These are phyloP conservation scores for Termitomyces sp. DNA, from an alignment of 768 basidiomycete genomes.

Conservation along the genomic window DNA sequence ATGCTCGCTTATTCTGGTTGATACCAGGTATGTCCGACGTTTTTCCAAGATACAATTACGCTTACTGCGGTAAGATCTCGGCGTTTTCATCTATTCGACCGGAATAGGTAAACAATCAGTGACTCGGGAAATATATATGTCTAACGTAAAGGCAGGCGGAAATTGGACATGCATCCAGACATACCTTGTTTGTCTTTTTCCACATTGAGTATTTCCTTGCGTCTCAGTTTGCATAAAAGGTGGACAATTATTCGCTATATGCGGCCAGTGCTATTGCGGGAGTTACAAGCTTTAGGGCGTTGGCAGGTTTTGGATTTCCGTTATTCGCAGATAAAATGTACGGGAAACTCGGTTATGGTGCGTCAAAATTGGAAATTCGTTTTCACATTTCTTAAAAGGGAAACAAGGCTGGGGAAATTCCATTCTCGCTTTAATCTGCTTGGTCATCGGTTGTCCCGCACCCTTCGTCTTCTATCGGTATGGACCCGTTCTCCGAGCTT, in stretches of 20 bases:
- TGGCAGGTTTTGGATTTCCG: slow-evolving; percentile 62
- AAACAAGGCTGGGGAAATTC: slow-evolving; percentile 49
- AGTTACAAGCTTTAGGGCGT: slow-evolving; percentile 46
- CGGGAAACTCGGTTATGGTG: slow-evolving; percentile 39
- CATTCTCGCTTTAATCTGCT: slow-evolving; percentile 45
- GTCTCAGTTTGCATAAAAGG: slow-evolving; percentile 37
- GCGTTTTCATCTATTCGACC: slow-evolving; percentile 42
- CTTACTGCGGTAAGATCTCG: slow-evolving; percentile 19
- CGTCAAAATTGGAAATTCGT: neutral
- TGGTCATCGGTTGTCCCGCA: slow-evolving; percentile 49
- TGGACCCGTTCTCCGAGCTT: slow-evolving; percentile 30
- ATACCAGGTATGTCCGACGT: slow-evolving; percentile 36
- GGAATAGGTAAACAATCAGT: slow-evolving; percentile 36
- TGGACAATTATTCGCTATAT: slow-evolving; percentile 81
- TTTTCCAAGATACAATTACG: neutral
- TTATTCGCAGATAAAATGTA: slow-evolving; percentile 60
- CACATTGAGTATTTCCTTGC: slow-evolving; percentile 16
- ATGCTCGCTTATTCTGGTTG: slow-evolving; percentile 51
- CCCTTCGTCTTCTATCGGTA: slow-evolving; percentile 38
- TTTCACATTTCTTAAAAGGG: neutral
- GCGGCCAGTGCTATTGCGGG: slow-evolving; percentile 56
- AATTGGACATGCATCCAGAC: slow-evolving; percentile 48
- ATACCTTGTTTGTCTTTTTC: slow-evolving; percentile 41
- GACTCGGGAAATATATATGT: neutral
- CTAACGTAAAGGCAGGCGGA: slow-evolving; percentile 17